phyloP scores from a whole-genome alignment of 768 basidiomycete genomes.

The Pulveroboletus sp. region DNA sequence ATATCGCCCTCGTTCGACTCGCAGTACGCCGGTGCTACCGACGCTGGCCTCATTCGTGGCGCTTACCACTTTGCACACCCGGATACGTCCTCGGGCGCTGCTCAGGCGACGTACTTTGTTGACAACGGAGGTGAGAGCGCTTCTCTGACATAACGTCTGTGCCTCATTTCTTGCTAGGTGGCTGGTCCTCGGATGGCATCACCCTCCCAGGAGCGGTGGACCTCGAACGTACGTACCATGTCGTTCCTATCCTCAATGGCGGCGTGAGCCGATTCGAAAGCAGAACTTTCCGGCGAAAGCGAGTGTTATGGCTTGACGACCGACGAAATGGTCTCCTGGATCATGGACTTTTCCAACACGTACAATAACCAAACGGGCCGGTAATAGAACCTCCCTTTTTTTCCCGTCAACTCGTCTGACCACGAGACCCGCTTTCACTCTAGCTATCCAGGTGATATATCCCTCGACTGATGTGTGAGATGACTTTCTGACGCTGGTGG shows the following conservation, averaged over 20 bases:
- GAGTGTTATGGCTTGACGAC: conserved; percentile 53
- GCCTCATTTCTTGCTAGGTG: conserved; percentile 32
- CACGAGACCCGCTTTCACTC: background rate
- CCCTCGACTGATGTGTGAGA: conserved; percentile 1
- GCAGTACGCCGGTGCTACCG: conserved; percentile 55
- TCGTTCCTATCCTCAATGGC: background rate
- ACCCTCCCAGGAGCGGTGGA: conserved; percentile 65
- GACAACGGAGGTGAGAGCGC: conserved; percentile 44
- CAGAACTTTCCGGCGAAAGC: conserved; percentile 50
- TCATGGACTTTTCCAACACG: conserved; percentile 57
- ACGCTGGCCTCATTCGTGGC: conserved; percentile 55
- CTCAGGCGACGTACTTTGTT: conserved; percentile 58
- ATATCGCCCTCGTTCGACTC: conserved; percentile 34
- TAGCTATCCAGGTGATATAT: conserved; percentile 39
- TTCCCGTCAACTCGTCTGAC: background rate
- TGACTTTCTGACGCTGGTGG: background rate
- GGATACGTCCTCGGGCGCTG: conserved; percentile 47
- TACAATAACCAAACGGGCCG: conserved; percentile 47
- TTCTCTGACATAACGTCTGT: background rate
- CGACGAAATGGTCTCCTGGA: conserved; percentile 59
- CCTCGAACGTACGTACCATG: conserved; percentile 60
- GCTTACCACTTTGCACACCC: conserved; percentile 61
- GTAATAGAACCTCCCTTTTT: conserved; percentile 25
- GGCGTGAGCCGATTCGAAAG: background rate
- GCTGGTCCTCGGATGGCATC: conserved; percentile 51